phyloP scores from a whole-genome alignment of 352 stramenopile species.

The Pelagophyceae sp. region DNA sequence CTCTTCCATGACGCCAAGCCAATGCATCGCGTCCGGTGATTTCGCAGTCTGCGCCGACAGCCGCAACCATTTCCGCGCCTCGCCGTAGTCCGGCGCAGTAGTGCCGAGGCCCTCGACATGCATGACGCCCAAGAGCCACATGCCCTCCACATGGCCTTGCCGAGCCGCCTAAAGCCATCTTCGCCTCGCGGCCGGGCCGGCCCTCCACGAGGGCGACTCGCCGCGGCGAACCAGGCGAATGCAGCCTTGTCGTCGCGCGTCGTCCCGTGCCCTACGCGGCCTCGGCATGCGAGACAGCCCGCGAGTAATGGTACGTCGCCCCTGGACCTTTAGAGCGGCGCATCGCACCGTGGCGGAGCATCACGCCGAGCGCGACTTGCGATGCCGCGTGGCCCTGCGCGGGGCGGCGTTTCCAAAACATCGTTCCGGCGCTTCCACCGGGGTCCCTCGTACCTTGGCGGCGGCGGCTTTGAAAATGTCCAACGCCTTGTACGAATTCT shows the following conservation, averaged over 20 bases:
- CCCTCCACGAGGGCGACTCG: too few relatives aligned
- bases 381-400: background rate
- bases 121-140: background rate
- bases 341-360: background rate
- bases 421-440: background rate
- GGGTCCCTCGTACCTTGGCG: too few relatives aligned
- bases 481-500: background rate
- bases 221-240: background rate
- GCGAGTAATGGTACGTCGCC: too few relatives aligned
- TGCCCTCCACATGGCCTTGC: background rate
- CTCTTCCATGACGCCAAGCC: slow-evolving; percentile 8
- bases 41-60: background rate
- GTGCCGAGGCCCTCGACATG: background rate
- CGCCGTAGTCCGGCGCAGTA: background rate
- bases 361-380: background rate
- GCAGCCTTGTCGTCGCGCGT: too few relatives aligned
- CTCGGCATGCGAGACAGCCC: too few relatives aligned
- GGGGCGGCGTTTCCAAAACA: background rate
- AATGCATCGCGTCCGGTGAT: background rate
- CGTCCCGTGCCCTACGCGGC: too few relatives aligned
- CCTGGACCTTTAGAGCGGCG: background rate
- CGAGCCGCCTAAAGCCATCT: background rate
- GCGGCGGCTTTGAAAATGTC: background rate
- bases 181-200: too few relatives aligned
- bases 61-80: background rate